Conservation (phyloP, 148 eudicot genomes). For the Gaultheria prostrata region DNA sequence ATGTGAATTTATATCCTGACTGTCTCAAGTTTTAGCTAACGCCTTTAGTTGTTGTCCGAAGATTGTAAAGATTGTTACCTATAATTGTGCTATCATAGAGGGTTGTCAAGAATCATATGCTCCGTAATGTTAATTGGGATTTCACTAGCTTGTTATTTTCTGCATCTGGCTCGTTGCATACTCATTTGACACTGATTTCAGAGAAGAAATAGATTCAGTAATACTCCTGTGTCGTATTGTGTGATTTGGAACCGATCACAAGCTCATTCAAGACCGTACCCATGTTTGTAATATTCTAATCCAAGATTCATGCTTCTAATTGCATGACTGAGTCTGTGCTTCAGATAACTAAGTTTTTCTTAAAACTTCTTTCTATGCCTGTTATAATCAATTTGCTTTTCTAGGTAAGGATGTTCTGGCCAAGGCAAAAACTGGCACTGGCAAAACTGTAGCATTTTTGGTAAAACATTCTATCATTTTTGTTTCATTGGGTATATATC, state of each 20-base stretch:
- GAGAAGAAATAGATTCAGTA: neutral
- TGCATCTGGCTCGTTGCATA: neutral
- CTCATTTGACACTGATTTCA: neutral
- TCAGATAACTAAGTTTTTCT: neutral
- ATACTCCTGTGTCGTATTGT: neutral
- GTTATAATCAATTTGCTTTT: conserved; percentile 18
- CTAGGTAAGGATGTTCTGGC: conserved; percentile 98
- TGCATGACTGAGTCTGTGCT: neutral
- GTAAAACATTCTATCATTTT: conserved; percentile 35
- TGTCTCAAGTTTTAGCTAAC: neutral
- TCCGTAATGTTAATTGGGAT: neutral
- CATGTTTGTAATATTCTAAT: neutral
- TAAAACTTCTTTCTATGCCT: neutral
- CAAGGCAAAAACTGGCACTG: conserved; percentile 96
- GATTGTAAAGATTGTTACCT: neutral
- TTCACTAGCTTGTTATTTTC: neutral
- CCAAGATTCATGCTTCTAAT: neutral
- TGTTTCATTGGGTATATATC: neutral
- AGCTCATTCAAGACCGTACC: neutral
- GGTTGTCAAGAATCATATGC: neutral
- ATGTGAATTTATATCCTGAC: neutral
- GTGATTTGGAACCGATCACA: neutral
- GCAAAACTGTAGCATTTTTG: conserved; percentile 97
- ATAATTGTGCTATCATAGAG: neutral
- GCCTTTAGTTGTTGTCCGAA: neutral